A percentile compares a stretch with the other conserved stretches of the same genome.
Evolutionary conservation across 495 filamentous ascomycete genomes (phyloP).

Genomic region (Lentithecium fluviatile): DNA sequence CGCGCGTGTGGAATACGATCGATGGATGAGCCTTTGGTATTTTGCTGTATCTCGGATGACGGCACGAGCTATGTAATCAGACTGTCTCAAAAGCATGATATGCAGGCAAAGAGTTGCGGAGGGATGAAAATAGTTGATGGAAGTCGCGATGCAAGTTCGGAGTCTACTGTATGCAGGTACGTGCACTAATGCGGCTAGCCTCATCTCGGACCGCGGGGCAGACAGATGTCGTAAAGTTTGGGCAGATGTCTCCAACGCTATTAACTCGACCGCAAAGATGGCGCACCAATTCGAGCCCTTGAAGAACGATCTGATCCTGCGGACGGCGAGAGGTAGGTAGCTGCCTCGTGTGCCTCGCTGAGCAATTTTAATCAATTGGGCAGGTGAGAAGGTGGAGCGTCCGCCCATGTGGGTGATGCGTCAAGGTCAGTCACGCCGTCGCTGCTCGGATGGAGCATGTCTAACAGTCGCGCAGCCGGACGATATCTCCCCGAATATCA

Average conservation of each 20-base stretch:
- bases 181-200: background rate
- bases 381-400: conserved; percentile 85
- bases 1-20: background rate
- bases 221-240: too few relatives aligned
- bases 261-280: conserved; percentile 21
- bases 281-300: conserved; percentile 64
- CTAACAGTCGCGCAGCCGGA: conserved; percentile 60
- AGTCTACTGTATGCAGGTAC: too few relatives aligned
- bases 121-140: too few relatives aligned
- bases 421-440: conserved; percentile 62
- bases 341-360: background rate
- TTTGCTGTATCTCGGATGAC: background rate
- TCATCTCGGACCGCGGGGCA: background rate
- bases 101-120: too few relatives aligned
- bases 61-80: background rate
- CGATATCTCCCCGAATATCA: conserved; percentile 98
- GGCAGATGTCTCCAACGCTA: conserved; percentile 36
- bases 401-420: conserved; percentile 99
- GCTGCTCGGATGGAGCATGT: background rate
- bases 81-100: too few relatives aligned
- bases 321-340: conserved; percentile 77
- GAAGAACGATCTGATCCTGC: conserved; percentile 84
- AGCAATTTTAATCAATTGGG: conserved; percentile 35
- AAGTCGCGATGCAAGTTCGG: too few relatives aligned
- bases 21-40: background rate